Evolutionary conservation across 768 basidiomycete genomes (phyloP).

Genomic region (Postia placenta): DNA sequence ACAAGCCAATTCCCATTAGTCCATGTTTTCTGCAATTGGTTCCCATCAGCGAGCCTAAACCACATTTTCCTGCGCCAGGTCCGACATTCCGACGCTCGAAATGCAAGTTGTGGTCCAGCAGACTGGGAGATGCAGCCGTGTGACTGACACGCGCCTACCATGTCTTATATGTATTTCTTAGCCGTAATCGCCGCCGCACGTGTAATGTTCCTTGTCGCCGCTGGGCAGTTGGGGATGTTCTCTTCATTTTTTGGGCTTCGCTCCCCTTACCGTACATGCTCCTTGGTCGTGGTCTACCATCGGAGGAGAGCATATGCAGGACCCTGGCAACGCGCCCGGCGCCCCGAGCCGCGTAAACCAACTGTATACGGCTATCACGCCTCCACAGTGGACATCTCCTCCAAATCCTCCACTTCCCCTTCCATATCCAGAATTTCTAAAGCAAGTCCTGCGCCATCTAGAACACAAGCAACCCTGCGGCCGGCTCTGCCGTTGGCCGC

Average conservation of each 20-base stretch:
- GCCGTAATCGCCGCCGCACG: constrained; percentile 14
- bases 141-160: constrained; percentile 12
- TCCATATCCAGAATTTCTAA: constrained; percentile 79
- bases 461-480: constrained; percentile 68
- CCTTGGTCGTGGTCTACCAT: constrained; percentile 2
- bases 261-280: constrained; percentile 2
- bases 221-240: neutral
- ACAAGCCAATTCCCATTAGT: constrained; percentile 3
- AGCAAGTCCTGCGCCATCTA: constrained; percentile 55
- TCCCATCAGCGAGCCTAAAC: constrained; percentile 16
- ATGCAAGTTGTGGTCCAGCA: constrained; percentile 6
- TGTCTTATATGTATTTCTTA: neutral
- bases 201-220: constrained; percentile 4
- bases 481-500: constrained; percentile 72
- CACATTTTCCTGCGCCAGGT: constrained; percentile 14
- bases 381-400: constrained; percentile 12
- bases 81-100: constrained; percentile 11
- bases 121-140: constrained; percentile 10
- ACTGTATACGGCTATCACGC: constrained; percentile 6
- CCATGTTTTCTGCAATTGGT: constrained; percentile 6
- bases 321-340: neutral
- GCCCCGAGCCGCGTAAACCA: neutral
- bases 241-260: neutral
- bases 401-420: constrained; percentile 36
- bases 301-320: no score